Percentiles rank a stretch among this genome's conserved stretches.
phyloP scores from a whole-genome alignment of 352 stramenopile species.

The Chrysophaeum taylorii region DNA sequence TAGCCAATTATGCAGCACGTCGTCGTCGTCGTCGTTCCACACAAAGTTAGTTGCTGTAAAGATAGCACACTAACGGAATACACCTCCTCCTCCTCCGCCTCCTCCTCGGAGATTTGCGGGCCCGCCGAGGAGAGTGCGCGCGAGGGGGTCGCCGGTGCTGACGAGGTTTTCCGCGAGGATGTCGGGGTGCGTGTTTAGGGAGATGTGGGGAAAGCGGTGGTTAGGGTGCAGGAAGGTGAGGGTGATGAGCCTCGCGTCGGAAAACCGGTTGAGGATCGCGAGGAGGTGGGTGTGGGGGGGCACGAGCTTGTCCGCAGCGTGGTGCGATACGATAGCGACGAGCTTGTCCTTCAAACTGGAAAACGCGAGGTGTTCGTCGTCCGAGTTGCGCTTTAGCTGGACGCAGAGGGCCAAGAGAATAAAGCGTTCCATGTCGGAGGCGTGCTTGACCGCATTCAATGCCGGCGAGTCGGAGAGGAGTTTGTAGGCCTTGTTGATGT shows the following conservation, averaged over 20 bases:
- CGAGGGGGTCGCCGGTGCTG: background rate
- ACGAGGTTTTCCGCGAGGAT: background rate
- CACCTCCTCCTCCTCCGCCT: no score
- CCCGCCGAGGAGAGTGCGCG: no score
- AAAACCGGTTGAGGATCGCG: conserved; percentile 1
- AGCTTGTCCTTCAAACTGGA: background rate
- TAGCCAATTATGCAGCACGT: no score
- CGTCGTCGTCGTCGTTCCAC: no score
- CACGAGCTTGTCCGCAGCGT: background rate
- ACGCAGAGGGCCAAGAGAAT: conserved; percentile 13
- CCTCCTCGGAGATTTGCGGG: no score
- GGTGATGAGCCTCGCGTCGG: conserved; percentile 5
- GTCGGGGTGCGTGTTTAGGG: background rate
- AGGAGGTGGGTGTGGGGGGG: conserved; percentile 5
- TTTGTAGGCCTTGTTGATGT: background rate
- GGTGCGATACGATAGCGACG: background rate
- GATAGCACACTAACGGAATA: no score
- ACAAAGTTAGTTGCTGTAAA: no score
- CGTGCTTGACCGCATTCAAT: background rate
- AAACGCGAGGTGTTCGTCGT: background rate
- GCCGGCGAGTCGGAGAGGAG: background rate
- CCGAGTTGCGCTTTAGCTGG: background rate
- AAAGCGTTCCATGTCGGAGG: background rate
- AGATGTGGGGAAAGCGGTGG: background rate
- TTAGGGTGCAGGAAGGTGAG: background rate